Base-by-base conservation (phyloP, 768 basidiomycete species). In the Leccinum boreale region DNA sequence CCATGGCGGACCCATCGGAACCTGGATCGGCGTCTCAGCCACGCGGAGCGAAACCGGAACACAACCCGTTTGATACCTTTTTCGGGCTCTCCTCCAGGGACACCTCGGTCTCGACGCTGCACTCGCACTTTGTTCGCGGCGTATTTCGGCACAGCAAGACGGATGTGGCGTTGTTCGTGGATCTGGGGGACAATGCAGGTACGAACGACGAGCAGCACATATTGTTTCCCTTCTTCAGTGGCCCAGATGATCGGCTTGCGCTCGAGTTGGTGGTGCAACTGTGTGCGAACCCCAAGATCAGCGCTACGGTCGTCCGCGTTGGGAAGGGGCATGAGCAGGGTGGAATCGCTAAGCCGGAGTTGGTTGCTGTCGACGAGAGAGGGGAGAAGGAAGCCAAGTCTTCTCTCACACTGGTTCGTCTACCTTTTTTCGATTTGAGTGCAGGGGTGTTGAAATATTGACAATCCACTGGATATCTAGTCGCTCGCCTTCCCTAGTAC, bases 201-300 rank as follows among this genome's bases (percentile, higher is more conserved):
- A 62, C 70, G 9, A 69, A 59, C 7, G 70, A 70, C 12, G 52
- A 50, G 3, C 78, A 87, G 58, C 90, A 91, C 61, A 67, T 98
- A 28, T 85, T 95, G 70, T 68, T 94, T 44, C 91, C 95, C 0
- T 98, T 96, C 83, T 90, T 93, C 69, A 96, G 96, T 36, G 96
- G 96, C 0, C 86, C 92, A 0, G 96, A 99, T 69, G 96, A 98
- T 69, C 85, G 97, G 1, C 78, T 93, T 21, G 92, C 92, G 0
- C 75, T 98, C 26, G 75, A 81, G 29, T 85, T 98, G 65, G 83
- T 92, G 4, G 83, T 91, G 33, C 95, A 98, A 70, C 67, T 90
- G 28, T 90, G 94, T 56, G 72, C 73, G 31, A 86, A 88, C 59
- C 69, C 81, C 0, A 73, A 70, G 35, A 79, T 92, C 0, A 81